Evolutionary conservation across 2,329 filamentous ascomycete species (phyloP).

Genomic region (Fusarium temperatum): DNA sequence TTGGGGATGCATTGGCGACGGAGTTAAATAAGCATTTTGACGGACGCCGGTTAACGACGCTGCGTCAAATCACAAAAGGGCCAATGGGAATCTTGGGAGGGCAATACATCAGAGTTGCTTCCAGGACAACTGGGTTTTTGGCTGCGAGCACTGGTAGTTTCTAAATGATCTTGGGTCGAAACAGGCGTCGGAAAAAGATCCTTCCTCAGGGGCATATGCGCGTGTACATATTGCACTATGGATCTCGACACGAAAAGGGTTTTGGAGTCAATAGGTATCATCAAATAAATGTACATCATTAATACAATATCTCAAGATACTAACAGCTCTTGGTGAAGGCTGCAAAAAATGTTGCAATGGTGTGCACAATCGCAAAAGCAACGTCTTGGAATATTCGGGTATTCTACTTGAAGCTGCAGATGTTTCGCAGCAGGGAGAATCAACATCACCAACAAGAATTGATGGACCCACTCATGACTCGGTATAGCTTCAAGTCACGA

Average conservation of each 20-base stretch:
- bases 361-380: neutral
- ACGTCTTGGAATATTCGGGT: neutral
- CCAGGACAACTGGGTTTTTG: constrained; percentile 2
- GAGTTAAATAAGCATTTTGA: constrained; percentile 19
- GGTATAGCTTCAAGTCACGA: neutral
- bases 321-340: neutral
- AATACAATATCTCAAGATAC: neutral
- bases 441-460: neutral
- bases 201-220: neutral
- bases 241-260: neutral
- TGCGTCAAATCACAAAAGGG: neutral
- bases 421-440: constrained; percentile 17
- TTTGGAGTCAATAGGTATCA: neutral
- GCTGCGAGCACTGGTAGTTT: neutral
- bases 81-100: neutral
- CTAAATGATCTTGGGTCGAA: neutral
- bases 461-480: constrained; percentile 7
- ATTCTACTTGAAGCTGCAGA: constrained; percentile 9
- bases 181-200: neutral
- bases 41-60: neutral
- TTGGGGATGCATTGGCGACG: neutral
- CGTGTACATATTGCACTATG: neutral
- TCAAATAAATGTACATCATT: neutral
- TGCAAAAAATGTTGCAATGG: neutral
- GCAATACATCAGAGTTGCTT: neutral